Percentiles rank a stretch among this genome's conserved stretches.
Evolutionary conservation across 1,139 yeast species (phyloP).

Genomic region (Arxiozyma bovina): DNA sequence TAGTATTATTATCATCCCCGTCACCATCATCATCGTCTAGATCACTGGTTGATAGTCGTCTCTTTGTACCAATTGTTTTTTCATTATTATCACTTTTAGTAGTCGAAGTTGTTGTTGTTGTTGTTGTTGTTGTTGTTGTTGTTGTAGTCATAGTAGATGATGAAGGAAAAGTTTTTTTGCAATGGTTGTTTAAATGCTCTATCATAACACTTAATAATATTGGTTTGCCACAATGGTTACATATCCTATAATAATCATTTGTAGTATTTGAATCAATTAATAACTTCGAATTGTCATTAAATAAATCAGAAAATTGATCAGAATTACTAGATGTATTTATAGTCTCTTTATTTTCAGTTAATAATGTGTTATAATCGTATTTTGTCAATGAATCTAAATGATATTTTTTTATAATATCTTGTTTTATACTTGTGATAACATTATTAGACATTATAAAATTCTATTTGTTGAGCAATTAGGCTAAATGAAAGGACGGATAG

Average conservation of each 20-base stretch:
- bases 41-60: neutral
- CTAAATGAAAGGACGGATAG: neutral
- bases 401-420: slow-evolving; percentile 10
- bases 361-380: neutral
- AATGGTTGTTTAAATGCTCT: slow-evolving; percentile 37
- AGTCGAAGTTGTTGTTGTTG: neutral
- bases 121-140: too few relatives aligned
- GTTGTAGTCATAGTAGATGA: neutral
- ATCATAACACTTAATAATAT: slow-evolving; percentile 29
- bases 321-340: neutral
- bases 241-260: slow-evolving; percentile 41
- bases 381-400: neutral
- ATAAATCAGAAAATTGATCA: neutral
- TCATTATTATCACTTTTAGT: slow-evolving; percentile 2
- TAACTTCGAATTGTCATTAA: slow-evolving; percentile 1
- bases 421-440: slow-evolving; percentile 16
- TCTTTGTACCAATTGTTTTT: slow-evolving; percentile 15
- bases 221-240: slow-evolving; percentile 60
- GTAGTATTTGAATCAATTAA: neutral
- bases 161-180: slow-evolving; percentile 8
- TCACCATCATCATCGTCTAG: neutral
- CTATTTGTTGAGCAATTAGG: neutral
- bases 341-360: neutral
- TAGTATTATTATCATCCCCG: neutral
- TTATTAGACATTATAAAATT: slow-evolving; percentile 7